Base-by-base conservation (phyloP, 1,139 yeast species). In the Geotrichum cucujoidarum region DNA sequence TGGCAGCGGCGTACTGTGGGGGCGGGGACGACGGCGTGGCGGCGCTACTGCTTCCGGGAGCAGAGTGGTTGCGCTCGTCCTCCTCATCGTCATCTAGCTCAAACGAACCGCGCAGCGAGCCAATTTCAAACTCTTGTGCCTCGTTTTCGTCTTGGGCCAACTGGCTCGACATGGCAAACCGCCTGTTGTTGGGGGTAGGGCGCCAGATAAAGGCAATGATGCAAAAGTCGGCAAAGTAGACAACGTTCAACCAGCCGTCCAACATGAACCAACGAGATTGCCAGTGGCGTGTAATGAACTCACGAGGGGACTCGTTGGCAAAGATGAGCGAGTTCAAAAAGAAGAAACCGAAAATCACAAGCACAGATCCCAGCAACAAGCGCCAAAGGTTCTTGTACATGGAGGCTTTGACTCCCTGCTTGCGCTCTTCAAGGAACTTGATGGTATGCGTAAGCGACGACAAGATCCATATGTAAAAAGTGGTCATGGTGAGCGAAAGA, bases 191-290 rank as follows among this genome's bases (percentile, higher is more conserved):
- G 60, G 86, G 95, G 0, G 97, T 90, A 43, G 98, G 98, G 67
- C 98, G 81, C 98, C 98, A 94, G 56, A 92, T 78, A 73, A 89
- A 81, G 11, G 96, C 87, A 57, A 94, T 75, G 6, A 90, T 80
- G 62, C 85, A 77, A 65, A 92, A 90, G 41, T 90, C 90, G 41
- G 82, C 68, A 63, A 85, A 88, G 69, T 88, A 94, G 14, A 90
- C 83, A 40, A 88, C 77, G 52, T 95, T 82, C 34, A 97, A 95
- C 96, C 98, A 89, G 69, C 95, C 94, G 59, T 92, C 97, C 45
- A 84, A 77, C 50, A 89, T 68, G 63, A 94, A 89, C 73, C 86
- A 90, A 56, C 95, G 80, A 33, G 88, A 78, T 68, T 89, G 87
- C 98, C 98, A 94, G 65, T 87, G 85, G 58, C 79, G 80, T 60